These are phyloP conservation scores for Boletus fagicola DNA, from an alignment of 768 basidiomycete genomes.

Conservation along the genomic window DNA sequence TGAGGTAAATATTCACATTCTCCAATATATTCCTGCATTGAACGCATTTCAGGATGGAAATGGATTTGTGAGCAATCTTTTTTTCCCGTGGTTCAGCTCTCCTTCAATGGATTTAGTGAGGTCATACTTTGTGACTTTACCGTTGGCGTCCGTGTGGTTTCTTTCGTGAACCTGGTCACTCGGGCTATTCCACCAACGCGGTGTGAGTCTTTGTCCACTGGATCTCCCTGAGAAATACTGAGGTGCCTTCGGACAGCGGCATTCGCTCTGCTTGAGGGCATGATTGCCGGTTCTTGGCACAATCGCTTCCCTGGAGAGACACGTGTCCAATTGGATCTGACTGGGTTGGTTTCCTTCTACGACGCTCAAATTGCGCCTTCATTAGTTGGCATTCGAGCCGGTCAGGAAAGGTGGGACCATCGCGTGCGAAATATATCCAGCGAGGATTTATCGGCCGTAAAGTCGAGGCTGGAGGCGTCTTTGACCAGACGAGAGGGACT, in stretches of 20 bases:
- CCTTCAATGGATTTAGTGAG: slow-evolving; percentile 26
- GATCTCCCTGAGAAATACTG: background rate
- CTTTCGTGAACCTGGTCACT: slow-evolving; percentile 16
- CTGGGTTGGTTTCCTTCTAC: slow-evolving; percentile 38
- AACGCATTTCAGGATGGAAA: slow-evolving; percentile 25
- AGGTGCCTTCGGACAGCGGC: background rate
- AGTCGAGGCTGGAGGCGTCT: slow-evolving; percentile 7
- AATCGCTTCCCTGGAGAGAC: slow-evolving; percentile 37
- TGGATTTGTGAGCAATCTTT: slow-evolving; percentile 30
- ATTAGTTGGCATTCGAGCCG: slow-evolving; percentile 25
- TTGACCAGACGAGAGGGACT: slow-evolving; percentile 10
- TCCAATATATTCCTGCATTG: background rate
- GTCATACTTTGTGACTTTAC: slow-evolving; percentile 37
- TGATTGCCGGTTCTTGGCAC: slow-evolving; percentile 31
- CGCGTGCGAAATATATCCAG: slow-evolving; percentile 28
- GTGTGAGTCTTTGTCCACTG: background rate
- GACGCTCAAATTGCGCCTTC: slow-evolving; percentile 34
- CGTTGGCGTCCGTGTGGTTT: slow-evolving; percentile 26
- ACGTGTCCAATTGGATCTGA: slow-evolving; percentile 34
- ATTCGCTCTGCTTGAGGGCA: background rate
- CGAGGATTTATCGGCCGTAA: slow-evolving; percentile 17
- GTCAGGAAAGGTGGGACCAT: slow-evolving; percentile 32
- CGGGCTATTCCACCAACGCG: rapidly evolving
- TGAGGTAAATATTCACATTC: slow-evolving; percentile 32
- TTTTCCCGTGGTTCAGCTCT: background rate